Base-by-base conservation (phyloP, 345 rosid genomes). In the Nephelium lappaceum region DNA sequence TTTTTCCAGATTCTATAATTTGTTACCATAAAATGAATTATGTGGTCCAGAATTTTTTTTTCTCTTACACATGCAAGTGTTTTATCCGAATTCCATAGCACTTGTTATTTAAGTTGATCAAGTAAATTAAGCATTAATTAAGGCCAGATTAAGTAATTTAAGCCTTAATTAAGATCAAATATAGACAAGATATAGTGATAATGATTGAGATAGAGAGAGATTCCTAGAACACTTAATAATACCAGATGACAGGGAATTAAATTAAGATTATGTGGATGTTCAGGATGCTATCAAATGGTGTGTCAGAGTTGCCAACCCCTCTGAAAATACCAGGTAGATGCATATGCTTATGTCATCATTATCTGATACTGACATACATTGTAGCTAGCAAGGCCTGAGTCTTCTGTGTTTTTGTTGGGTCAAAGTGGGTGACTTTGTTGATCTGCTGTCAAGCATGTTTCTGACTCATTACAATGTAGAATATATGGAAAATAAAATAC, bases 401-500 rank as follows among this genome's bases (percentile, higher is more conserved):
- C 36, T 2, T 31, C 3, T 31, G 2, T 27, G 1, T 27, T 58
- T 74, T 15, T 74, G 10, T 38, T 14, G 15, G 53, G 53, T 58
- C 60, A 18, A 63, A 19, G 39, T 45, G 38, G 77, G 18, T 74
- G 45, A 25, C 76, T 39, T 39, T 9, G 41, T 21, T 71, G 67
- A 47, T 45, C 73, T 67, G 58, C 45, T 78, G 71, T 39, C 55
- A 11, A 51, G 58, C 67, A 64, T 72, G 55, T 72, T 53, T 69
- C 49, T 69, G 80, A 41, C 67, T 68, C 69, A n/a, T 23, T 25
- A 45, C 25, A 41, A 7, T 41, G 21, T 5, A 9, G 58, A 18
- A 2, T 16, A 6, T 4, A 14, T 10, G 3, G 47, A 70, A 25
- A 24, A 2, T 6, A 24, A 12, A 43, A 5, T 0, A 31, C 36